Base-by-base conservation (phyloP, 768 basidiomycete species). In the Kwoniella dendrophila region DNA sequence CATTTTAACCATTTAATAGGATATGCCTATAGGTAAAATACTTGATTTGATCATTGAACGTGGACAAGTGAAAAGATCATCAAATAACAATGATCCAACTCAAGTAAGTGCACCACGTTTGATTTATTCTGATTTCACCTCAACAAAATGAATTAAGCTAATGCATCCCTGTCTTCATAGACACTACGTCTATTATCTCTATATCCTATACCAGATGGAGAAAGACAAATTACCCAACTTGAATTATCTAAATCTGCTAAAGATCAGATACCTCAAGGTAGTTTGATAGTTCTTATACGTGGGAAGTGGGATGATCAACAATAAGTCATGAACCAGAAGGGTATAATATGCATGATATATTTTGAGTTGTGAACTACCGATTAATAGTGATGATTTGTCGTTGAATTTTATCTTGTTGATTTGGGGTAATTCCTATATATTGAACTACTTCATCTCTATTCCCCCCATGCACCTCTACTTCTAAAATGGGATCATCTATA, bases 301-400 rank as follows among this genome's bases (percentile, higher is more conserved):
- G 33, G 53, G 40, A 27, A 16, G n/a, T 50, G 40, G 41, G 36
- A 43, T 18, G 6, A 38, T 36, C 16, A 7, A 16, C 12, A 43
- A 10, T 43, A 20, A 43, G 18, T n/a, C n/a, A n/a, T 5, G 7
- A n/a, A 11, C 18, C 12, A 43, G 20, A n/a, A 14, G 62, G 62
- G 62, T 70, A 70, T 66, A 57, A 34, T 8, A 70, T 70, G 69
- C 65, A 70, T 67, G 69, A 51, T 67, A 64, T 70, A 8, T 26
- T 30, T 8, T 16, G 24, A 12, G 29, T 38, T 41, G 57, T 22
- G n/a, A n/a, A n/a, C n/a, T n/a, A n/a, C n/a, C n/a, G n/a, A n/a
- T n/a, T n/a, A n/a, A n/a, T n/a, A n/a, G n/a, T n/a, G n/a, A n/a
- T n/a, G n/a, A n/a, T n/a, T n/a, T n/a, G n/a, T n/a, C n/a, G n/a